A percentile compares a stretch with the other conserved stretches of the same genome.
phyloP scores from a whole-genome alignment of 768 basidiomycete species.

The Coprinopsis cinerea region DNA sequence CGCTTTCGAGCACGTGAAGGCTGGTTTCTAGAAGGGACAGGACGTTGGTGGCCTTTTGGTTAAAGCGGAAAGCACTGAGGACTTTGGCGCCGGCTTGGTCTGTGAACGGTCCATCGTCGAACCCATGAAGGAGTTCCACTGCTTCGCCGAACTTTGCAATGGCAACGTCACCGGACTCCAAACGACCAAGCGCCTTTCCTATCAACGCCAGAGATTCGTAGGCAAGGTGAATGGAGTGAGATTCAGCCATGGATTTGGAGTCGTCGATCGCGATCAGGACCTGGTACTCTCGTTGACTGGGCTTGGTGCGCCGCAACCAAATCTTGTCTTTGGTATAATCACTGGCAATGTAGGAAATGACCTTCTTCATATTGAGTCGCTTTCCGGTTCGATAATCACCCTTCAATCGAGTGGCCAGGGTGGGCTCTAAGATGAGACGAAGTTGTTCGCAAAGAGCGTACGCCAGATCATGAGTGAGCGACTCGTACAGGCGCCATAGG shows the following conservation, averaged over 20 bases:
- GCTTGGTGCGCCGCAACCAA: slow-evolving; percentile 92
- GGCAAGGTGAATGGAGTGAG: slow-evolving; percentile 86
- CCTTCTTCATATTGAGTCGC: slow-evolving; percentile 97
- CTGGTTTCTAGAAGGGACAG: slow-evolving; percentile 76
- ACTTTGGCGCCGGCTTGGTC: slow-evolving; percentile 78
- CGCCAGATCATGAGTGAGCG: slow-evolving; percentile 85
- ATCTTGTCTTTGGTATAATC: slow-evolving; percentile 99
- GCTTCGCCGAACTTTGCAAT: slow-evolving; percentile 86
- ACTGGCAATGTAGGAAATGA: slow-evolving; percentile 95
- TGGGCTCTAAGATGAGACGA: slow-evolving; percentile 93
- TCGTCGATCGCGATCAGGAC: slow-evolving; percentile 93
- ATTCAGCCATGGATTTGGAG: slow-evolving; percentile 94
- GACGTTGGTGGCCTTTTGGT: slow-evolving; percentile 86
- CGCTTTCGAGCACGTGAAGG: slow-evolving; percentile 66
- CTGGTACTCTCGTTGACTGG: slow-evolving; percentile 93
- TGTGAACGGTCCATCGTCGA: slow-evolving; percentile 74
- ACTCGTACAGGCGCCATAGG: slow-evolving; percentile 91
- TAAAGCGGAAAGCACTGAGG: slow-evolving; percentile 81
- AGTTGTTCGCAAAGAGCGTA: slow-evolving; percentile 93
- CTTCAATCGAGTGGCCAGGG: slow-evolving; percentile 85
- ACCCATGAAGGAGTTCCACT: slow-evolving; percentile 85
- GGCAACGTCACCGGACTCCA: slow-evolving; percentile 93
- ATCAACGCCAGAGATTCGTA: slow-evolving; percentile 92
- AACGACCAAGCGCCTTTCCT: slow-evolving; percentile 80
- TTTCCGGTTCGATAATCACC: slow-evolving; percentile 98